Evolutionary conservation across 1,284 basidiomycete species (phyloP), one percentile per base, ranked within the genome.

Genomic region (Coniophora puteana): DNA sequence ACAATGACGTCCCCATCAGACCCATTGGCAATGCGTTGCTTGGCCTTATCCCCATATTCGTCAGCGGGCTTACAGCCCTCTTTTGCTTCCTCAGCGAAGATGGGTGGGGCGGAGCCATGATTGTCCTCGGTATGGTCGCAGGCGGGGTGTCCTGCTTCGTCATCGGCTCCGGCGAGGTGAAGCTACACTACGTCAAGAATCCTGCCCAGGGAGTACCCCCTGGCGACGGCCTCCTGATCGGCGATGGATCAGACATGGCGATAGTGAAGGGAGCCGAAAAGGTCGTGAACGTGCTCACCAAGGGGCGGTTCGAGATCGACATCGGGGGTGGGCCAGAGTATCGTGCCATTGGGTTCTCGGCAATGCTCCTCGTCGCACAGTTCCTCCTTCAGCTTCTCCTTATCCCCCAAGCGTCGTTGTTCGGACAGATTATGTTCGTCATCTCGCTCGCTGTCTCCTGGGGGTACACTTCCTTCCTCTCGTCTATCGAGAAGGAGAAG

Each of bases 351-450:
- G 51, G 62, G 21, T 11, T 43, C 11, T 60, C 51, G 26, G 58
- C 59, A 10, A 21, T 62, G 3, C 51, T 62, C 4, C 55, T 63
- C 23, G 45, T 58, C 23, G 7, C 48, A 6, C 62, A 61, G 23
- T 58, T 56, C 42, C 12, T 61, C 13, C 37, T 48, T 17, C 59
- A 64, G 38, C 42, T 64, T 2, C 47, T 64, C 38, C 50, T 64
- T 46, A 51, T 59, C 14, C 60, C 58, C 12, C 59, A 60, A 26
- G 51, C 50, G 20, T 29, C 37, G 5, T 41, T 59, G 22, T 62
- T 61, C 11, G 62, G 60, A n/a, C 59, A 64, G 33, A 41, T 58
- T 32, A 47, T 62, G 53, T 62, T 62, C 36, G 41, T 62, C 17
- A 21, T 27, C 0, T 48, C 61, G 0, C 50, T 62, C 3, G 54